A percentile compares a stretch with the other conserved stretches of the same genome.
Evolutionary conservation across 345 rosid species (phyloP).

Genomic region (Noccaea bulbosa): DNA sequence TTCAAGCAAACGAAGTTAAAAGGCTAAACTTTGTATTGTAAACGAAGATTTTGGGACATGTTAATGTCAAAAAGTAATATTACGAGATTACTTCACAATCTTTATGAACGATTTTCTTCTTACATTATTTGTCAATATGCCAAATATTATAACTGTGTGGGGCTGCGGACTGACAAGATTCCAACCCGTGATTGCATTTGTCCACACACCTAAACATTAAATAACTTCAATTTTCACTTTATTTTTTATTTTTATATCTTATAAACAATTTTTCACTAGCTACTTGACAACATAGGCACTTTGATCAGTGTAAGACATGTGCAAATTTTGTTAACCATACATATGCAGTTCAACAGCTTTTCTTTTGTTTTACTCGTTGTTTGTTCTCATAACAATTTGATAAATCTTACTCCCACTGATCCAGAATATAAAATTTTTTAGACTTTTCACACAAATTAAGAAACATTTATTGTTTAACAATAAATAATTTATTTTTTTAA

Average conservation of each 20-base stretch:
- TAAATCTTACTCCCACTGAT: no score
- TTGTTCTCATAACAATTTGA: slow-evolving; percentile 5
- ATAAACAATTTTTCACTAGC: slow-evolving; percentile 23
- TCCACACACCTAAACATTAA: slow-evolving; percentile 25
- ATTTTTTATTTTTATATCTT: not conserved
- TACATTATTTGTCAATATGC: slow-evolving; percentile 8
- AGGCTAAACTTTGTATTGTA: not conserved
- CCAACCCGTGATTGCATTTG: slow-evolving; percentile 47
- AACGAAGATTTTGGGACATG: not conserved
- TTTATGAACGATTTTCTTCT: slow-evolving; percentile 4
- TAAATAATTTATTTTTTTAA: no score
- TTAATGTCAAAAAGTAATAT: not conserved
- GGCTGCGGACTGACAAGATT: slow-evolving; percentile 35
- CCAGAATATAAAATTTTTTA: no score
- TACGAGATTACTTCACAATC: not conserved
- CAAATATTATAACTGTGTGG: slow-evolving; percentile 23
- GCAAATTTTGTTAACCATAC: slow-evolving; percentile 16
- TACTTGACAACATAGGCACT: slow-evolving; percentile 41
- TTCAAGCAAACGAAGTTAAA: no score
- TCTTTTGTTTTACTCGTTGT: slow-evolving; percentile 24
- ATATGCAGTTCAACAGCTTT: slow-evolving; percentile 10
- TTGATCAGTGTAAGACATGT: slow-evolving; percentile 42
- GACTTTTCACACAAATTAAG: no score
- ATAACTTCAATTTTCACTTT: slow-evolving; percentile 20
- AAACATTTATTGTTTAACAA: no score